A percentile compares a stretch with the other conserved stretches of the same genome.
These are phyloP conservation scores for Tirmania nivea DNA, from an alignment of 495 filamentous ascomycete genomes.

Conservation along the genomic window DNA sequence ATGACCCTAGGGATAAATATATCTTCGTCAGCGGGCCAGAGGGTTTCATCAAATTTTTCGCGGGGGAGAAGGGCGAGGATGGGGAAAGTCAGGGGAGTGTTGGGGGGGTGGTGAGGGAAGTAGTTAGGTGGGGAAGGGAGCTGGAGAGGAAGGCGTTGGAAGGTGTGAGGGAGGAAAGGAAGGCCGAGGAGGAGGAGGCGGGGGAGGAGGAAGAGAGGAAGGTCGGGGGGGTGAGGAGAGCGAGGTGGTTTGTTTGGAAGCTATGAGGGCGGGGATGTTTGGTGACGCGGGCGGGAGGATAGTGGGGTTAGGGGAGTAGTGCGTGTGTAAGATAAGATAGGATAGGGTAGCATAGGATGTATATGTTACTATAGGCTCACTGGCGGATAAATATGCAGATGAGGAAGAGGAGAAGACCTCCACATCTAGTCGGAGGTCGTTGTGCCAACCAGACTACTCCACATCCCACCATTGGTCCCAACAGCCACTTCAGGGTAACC, in stretches of 20 bases:
- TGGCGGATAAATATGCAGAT: too few relatives aligned
- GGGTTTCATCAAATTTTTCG: slow-evolving; percentile 62
- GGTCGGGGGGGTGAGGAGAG: background rate
- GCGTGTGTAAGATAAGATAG: too few relatives aligned
- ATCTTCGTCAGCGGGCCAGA: slow-evolving; percentile 73
- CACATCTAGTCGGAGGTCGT: too few relatives aligned
- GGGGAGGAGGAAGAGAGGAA: too few relatives aligned
- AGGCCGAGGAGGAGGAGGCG: slow-evolving; percentile 24
- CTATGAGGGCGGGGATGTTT: background rate
- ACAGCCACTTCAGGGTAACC: too few relatives aligned
- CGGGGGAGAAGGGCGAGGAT: slow-evolving; percentile 53
- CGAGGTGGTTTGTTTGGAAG: background rate
- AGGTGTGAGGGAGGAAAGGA: background rate
- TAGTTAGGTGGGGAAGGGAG: slow-evolving; percentile 8
- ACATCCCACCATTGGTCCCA: too few relatives aligned
- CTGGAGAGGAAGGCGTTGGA: background rate
- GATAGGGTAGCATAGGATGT: too few relatives aligned
- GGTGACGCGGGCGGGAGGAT: too few relatives aligned
- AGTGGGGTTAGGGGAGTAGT: too few relatives aligned
- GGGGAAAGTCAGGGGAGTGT: slow-evolving; percentile 45
- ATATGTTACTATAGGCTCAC: too few relatives aligned
- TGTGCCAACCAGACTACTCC: too few relatives aligned
- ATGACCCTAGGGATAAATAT: slow-evolving; percentile 29
- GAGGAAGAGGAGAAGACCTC: too few relatives aligned
- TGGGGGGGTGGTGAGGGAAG: slow-evolving; percentile 28